Evolutionary conservation across 306 rosid species (phyloP).

Genomic region (Sophora flavescens): DNA sequence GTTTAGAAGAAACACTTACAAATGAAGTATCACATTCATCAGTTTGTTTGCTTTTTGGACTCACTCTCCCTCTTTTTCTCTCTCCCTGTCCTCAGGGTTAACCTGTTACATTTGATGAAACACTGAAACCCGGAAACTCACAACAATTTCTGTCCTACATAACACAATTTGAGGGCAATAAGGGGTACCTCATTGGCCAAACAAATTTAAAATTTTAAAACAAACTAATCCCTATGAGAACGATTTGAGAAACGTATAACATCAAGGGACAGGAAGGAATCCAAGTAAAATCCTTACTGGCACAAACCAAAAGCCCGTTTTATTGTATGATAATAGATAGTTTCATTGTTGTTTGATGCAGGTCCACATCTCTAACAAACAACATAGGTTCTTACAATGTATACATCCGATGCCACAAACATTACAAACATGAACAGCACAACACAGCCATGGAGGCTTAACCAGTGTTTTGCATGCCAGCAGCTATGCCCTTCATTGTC

Average conservation of each 20-base stretch:
- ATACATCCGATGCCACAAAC: slow-evolving; percentile 34
- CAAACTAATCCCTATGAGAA: slow-evolving; percentile 1
- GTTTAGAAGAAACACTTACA: neutral
- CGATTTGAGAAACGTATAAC: slow-evolving; percentile 1
- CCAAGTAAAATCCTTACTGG: neutral
- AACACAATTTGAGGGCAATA: neutral
- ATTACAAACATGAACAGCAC: neutral
- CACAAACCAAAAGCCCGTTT: slow-evolving; percentile 30
- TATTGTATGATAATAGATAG: slow-evolving; percentile 38
- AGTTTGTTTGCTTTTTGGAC: neutral
- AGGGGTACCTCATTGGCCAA: neutral
- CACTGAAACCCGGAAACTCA: neutral
- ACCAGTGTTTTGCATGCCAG: slow-evolving; percentile 98
- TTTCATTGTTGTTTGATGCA: slow-evolving; percentile 28
- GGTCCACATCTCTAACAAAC: slow-evolving; percentile 27
- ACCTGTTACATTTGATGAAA: neutral
- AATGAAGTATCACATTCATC: neutral
- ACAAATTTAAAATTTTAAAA: neutral
- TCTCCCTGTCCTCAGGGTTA: neutral
- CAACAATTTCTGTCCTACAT: neutral
- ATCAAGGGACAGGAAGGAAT: neutral
- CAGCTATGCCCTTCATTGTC: slow-evolving; percentile 99
- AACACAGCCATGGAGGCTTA: slow-evolving; percentile 46
- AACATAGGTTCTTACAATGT: slow-evolving; percentile 10
- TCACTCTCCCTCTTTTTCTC: too few species aligned